Evolutionary conservation across 2,329 filamentous ascomycete genomes (phyloP).

Genomic region (Phoma herbarum): DNA sequence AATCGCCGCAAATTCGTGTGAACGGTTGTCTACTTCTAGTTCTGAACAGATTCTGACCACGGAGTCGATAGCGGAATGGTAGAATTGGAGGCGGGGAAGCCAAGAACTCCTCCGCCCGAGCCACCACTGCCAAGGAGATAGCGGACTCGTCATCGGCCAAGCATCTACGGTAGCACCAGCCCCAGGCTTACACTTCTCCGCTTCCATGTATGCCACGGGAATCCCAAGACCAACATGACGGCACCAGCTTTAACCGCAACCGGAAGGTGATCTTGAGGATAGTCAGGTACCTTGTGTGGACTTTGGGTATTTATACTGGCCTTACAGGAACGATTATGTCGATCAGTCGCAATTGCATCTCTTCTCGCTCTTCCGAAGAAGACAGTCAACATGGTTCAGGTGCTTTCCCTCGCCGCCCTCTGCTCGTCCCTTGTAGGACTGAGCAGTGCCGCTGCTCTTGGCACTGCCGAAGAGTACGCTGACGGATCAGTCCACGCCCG

Average conservation of each 20-base stretch:
- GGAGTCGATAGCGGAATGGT: neutral
- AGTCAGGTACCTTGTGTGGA: slow-evolving; percentile 4
- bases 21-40: neutral
- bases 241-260: slow-evolving; percentile 12
- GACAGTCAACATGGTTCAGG: slow-evolving; percentile 26
- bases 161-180: slow-evolving; percentile 5
- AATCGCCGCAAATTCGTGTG: neutral
- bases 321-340: neutral
- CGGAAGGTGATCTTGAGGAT: slow-evolving; percentile 17
- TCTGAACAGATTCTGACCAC: neutral
- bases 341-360: slow-evolving; percentile 10
- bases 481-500: slow-evolving; percentile 46
- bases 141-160: slow-evolving; percentile 28
- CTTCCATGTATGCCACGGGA: slow-evolving; percentile 14
- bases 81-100: slow-evolving; percentile 10
- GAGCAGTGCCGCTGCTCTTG: slow-evolving; percentile 34
- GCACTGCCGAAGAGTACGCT: slow-evolving; percentile 45
- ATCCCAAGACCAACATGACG: slow-evolving; percentile 18
- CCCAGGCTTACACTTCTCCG: slow-evolving; percentile 1
- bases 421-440: slow-evolving; percentile 31
- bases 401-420: slow-evolving; percentile 23
- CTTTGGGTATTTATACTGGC: slow-evolving; percentile 16
- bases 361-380: slow-evolving; percentile 1
- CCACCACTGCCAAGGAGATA: slow-evolving; percentile 29
- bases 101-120: slow-evolving; percentile 15